Conservation (phyloP, 1,284 basidiomycete species). For the Sanghuangporus weigelae region DNA sequence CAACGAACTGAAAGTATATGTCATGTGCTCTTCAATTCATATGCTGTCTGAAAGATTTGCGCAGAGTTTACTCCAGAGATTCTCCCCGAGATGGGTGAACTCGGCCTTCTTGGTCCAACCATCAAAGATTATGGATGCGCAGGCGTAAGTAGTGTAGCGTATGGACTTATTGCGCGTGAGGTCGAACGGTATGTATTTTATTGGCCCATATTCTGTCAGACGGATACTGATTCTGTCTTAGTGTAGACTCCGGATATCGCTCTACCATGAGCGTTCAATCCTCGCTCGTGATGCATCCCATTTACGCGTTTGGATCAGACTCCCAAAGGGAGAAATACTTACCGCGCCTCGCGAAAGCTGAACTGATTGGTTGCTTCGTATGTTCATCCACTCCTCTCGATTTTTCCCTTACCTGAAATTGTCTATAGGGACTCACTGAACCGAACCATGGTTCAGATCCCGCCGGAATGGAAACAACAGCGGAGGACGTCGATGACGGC, state of each 20-base stretch:
- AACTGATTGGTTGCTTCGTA: conserved; percentile 91
- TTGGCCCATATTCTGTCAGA: background rate
- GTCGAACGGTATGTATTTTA: conserved; percentile 69
- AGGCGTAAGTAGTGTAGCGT: conserved; percentile 87
- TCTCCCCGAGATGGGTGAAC: conserved; percentile 87
- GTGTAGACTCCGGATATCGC: conserved; percentile 94
- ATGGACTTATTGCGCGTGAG: conserved; percentile 91
- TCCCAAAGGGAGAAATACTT: conserved; percentile 91
- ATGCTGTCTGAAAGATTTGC: background rate
- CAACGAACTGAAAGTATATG: conserved; percentile 80
- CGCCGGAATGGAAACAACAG: conserved; percentile 89
- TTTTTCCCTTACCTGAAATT: background rate
- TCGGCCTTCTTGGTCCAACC: conserved; percentile 88
- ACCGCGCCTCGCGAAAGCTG: conserved; percentile 71
- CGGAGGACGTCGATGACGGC: conserved; percentile 80
- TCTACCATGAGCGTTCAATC: conserved; percentile 96
- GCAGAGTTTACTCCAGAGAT: conserved; percentile 77
- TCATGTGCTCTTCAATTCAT: background rate
- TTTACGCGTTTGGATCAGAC: conserved; percentile 87
- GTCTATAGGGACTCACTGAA: conserved; percentile 82
- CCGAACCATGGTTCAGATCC: conserved; percentile 97
- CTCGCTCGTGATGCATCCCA: conserved; percentile 97
- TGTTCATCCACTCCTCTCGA: conserved; percentile 27
- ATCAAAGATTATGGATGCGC: conserved; percentile 95
- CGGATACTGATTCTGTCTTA: conserved; percentile 26